Evolutionary conservation across 768 basidiomycete genomes (phyloP).

Genomic region (Neoboletus brunneissimus): DNA sequence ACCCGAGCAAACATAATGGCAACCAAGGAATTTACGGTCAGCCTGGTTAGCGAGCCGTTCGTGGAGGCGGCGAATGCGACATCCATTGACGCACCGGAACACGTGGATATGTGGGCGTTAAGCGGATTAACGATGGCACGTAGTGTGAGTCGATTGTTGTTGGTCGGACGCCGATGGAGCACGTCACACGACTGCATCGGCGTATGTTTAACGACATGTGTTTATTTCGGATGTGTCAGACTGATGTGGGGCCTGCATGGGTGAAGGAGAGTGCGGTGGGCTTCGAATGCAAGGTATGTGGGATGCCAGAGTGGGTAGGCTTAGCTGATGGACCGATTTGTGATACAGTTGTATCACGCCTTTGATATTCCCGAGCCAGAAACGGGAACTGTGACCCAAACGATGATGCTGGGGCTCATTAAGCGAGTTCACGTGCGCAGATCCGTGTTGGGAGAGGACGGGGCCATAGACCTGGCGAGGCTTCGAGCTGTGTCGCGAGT

Average conservation of each 20-base stretch:
- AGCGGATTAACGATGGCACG: slow-evolving; percentile 54
- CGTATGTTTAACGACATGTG: not conserved
- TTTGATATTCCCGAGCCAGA: slow-evolving; percentile 45
- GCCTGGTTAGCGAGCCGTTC: slow-evolving; percentile 67
- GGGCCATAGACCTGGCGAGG: slow-evolving; percentile 45
- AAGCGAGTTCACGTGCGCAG: slow-evolving; percentile 52
- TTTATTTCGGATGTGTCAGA: slow-evolving; percentile 32
- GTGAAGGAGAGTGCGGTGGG: slow-evolving; percentile 58
- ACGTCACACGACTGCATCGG: slow-evolving; percentile 11
- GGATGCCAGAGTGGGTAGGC: slow-evolving; percentile 12
- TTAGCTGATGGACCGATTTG: slow-evolving; percentile 18
- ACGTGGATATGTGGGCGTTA: slow-evolving; percentile 57
- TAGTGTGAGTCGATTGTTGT: slow-evolving; percentile 43
- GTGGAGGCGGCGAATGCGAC: slow-evolving; percentile 54
- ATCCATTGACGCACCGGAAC: slow-evolving; percentile 53
- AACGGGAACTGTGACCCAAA: slow-evolving; percentile 38
- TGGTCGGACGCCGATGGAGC: slow-evolving; percentile 2
- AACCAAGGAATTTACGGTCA: slow-evolving; percentile 68
- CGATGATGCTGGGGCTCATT: slow-evolving; percentile 52
- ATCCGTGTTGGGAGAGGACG: slow-evolving; percentile 44
- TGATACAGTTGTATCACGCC: slow-evolving; percentile 45
- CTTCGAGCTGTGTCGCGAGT: slow-evolving; percentile 50
- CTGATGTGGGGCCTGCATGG: slow-evolving; percentile 46
- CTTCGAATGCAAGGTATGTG: slow-evolving; percentile 59
- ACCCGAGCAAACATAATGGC: slow-evolving; percentile 62